Percentiles rank a stretch among this genome's conserved stretches.
Conservation (phyloP, 164 flowering plant genomes). For the Echeveria elegans region DNA sequence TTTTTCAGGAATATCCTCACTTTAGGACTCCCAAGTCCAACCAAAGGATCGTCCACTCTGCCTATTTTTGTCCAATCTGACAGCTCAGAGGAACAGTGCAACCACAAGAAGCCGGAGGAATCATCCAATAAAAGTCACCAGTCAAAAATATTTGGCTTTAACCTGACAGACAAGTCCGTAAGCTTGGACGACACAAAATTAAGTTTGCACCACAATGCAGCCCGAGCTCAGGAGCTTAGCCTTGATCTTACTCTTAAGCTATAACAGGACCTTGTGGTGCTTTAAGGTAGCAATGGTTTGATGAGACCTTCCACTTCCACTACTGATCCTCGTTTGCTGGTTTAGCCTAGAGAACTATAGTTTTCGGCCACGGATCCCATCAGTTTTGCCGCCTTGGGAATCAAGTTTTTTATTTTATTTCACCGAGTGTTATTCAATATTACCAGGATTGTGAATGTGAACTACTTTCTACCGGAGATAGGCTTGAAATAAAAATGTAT, state of each 20-base stretch:
- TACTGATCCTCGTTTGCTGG: not conserved
- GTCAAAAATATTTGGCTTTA: conserved; percentile 4
- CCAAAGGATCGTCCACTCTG: not conserved
- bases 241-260: not conserved
- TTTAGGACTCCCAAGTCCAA: not conserved
- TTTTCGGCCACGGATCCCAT: no score
- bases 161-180: not conserved
- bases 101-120: not conserved
- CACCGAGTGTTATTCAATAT: not conserved
- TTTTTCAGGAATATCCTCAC: not conserved
- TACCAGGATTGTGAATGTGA: not conserved
- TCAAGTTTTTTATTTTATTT: no score
- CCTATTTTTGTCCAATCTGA: not conserved
- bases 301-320: not conserved
- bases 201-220: not conserved
- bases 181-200: not conserved
- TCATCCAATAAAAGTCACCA: not conserved
- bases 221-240: not conserved
- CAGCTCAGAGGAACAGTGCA: not conserved
- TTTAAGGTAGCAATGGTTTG: not conserved
- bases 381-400: no score
- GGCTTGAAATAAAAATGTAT: not conserved
- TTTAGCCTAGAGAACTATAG: no score
- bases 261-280: not conserved
- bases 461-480: not conserved